phyloP scores from a whole-genome alignment of 768 basidiomycete genomes.

The Pleurotus tuoliensis region DNA sequence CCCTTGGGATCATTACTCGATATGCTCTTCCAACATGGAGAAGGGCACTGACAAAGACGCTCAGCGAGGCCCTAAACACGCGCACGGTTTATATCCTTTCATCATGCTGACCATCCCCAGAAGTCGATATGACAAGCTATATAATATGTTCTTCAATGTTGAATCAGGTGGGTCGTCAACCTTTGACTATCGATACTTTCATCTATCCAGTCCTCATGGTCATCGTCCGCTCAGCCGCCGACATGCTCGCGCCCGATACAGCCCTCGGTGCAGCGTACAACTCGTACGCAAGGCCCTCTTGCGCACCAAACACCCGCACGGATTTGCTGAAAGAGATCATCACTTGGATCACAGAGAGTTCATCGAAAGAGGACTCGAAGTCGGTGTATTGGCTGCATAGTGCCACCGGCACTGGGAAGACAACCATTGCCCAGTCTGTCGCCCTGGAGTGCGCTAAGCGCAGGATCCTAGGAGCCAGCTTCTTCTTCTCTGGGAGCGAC shows the following conservation, averaged over 20 bases:
- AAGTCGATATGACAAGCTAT: too few species aligned
- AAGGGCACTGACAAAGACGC: too few species aligned
- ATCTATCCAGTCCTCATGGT: not conserved
- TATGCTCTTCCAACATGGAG: too few species aligned
- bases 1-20: too few species aligned
- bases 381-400: constrained; percentile 29
- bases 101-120: too few species aligned
- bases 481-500: constrained; percentile 25
- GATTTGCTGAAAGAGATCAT: not conserved
- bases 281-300: not conserved
- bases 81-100: too few species aligned
- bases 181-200: too few species aligned
- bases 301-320: constrained; percentile 1
- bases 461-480: constrained; percentile 23
- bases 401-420: constrained; percentile 30
- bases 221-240: not conserved
- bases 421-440: constrained; percentile 27
- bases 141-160: too few species aligned
- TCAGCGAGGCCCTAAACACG: too few species aligned
- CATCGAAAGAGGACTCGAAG: not conserved
- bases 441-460: constrained; percentile 11
- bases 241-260: not conserved
- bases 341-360: not conserved
- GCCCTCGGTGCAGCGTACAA: not conserved
- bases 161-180: too few species aligned